Evolutionary conservation across 2,329 filamentous ascomycete species (phyloP).

Genomic region (Diaporthe eres): DNA sequence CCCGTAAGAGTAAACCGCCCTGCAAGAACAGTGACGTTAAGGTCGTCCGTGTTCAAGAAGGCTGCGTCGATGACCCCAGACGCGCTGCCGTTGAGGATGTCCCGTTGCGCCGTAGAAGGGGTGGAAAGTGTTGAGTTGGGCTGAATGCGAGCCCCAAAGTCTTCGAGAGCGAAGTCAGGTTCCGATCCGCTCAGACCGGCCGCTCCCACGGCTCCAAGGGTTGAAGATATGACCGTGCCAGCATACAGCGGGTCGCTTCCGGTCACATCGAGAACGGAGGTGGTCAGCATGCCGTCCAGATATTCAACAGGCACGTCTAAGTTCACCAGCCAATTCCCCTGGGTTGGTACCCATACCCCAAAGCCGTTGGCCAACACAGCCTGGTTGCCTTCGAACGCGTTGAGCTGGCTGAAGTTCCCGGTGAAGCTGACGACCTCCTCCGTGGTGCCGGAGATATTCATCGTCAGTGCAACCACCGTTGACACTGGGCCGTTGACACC

Average conservation of each 20-base stretch:
- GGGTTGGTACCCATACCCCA: conserved; percentile 91
- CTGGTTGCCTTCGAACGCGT: conserved; percentile 74
- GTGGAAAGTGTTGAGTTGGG: conserved; percentile 48
- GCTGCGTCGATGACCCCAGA: conserved; percentile 82
- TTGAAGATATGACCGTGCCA: conserved; percentile 84
- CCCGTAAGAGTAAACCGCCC: conserved; percentile 85
- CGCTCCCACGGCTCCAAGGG: conserved; percentile 80
- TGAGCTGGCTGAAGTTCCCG: conserved; percentile 82
- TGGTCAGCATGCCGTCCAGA: conserved; percentile 80
- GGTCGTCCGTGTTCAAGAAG: conserved; percentile 78
- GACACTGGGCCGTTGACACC: conserved; percentile 87
- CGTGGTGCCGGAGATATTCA: conserved; percentile 80
- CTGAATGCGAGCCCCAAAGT: conserved; percentile 55
- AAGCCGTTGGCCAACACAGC: conserved; percentile 79
- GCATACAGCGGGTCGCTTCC: conserved; percentile 79
- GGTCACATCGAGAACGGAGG: conserved; percentile 75
- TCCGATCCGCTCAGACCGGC: conserved; percentile 70
- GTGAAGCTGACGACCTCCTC: conserved; percentile 85
- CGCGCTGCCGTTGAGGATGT: conserved; percentile 57
- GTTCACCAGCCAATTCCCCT: conserved; percentile 89
- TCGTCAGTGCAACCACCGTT: conserved; percentile 79
- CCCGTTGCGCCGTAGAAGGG: conserved; percentile 61
- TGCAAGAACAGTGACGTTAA: conserved; percentile 89
- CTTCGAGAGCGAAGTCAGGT: conserved; percentile 29
- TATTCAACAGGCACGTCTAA: conserved; percentile 74